phyloP scores from a whole-genome alignment of 2,329 filamentous ascomycete species.

The Pseudogymnoascus sp. region DNA sequence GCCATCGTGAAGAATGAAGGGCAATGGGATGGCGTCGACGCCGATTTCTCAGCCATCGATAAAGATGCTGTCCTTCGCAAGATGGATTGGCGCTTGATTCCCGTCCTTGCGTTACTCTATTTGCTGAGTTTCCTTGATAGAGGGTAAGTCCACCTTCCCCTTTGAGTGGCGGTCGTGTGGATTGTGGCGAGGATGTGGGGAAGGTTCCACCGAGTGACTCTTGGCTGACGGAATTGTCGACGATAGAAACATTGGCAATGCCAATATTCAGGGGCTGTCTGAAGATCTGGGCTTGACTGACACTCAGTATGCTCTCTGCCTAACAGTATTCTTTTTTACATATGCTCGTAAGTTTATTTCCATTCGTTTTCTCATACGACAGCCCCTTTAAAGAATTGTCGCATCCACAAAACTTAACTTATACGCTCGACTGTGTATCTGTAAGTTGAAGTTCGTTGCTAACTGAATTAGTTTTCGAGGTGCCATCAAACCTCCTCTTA shows the following conservation, averaged over 20 bases:
- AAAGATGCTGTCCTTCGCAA: conserved; percentile 26
- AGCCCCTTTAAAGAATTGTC: not conserved
- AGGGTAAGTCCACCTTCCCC: conserved; percentile 5
- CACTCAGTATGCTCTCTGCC: conserved; percentile 18
- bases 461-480: conserved; percentile 13
- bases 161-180: not conserved
- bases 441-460: not conserved
- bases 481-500: conserved; percentile 33
- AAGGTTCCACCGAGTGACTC: not conserved
- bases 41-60: not conserved
- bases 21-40: not conserved
- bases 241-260: conserved; percentile 60
- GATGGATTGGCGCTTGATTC: conserved; percentile 55
- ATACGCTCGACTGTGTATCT: not conserved
- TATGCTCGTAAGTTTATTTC: conserved; percentile 27
- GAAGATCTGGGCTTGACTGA: conserved; percentile 14
- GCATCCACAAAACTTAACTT: not conserved
- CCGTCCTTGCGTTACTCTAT: conserved; percentile 61
- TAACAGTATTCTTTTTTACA: conserved; percentile 47
- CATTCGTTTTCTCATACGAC: not conserved
- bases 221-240: not conserved
- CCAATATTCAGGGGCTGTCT: conserved; percentile 14
- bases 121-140: conserved; percentile 69
- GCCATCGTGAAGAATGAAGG: not conserved
- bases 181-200: not conserved